Percentiles rank a stretch among this genome's conserved stretches.
phyloP scores from a whole-genome alignment of 805 yeast species.

The Metschnikowia cubensis region DNA sequence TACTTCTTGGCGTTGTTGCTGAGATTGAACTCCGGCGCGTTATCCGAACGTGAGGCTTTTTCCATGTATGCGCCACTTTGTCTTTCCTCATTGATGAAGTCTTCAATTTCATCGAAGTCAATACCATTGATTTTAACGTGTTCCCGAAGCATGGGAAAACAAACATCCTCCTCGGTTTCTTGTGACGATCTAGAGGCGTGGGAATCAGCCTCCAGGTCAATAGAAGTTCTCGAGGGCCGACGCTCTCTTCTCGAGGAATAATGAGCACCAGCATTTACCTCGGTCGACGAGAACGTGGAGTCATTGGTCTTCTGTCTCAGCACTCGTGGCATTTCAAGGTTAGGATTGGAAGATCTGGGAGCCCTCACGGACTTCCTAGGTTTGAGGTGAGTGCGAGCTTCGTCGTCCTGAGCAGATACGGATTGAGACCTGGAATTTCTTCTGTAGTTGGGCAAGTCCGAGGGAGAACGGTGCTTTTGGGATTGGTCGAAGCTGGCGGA shows the following conservation, averaged over 20 bases:
- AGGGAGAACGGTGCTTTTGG: background rate
- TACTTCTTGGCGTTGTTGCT: conserved; percentile 58
- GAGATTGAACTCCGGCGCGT: conserved; percentile 26
- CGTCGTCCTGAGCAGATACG: conserved; percentile 36
- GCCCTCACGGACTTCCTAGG: conserved; percentile 9
- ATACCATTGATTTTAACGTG: conserved; percentile 63
- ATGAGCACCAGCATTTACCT: conserved; percentile 15
- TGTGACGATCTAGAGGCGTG: conserved; percentile 76
- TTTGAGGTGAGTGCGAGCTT: conserved; percentile 8
- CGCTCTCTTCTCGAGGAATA: conserved; percentile 22
- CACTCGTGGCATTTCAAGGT: conserved; percentile 29
- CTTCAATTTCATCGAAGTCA: conserved; percentile 87
- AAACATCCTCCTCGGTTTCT: conserved; percentile 95
- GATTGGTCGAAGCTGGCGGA: background rate
- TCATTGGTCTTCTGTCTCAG: conserved; percentile 20
- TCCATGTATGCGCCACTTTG: conserved; percentile 35
- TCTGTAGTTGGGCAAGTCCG: conserved; percentile 20
- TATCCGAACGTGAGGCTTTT: conserved; percentile 20
- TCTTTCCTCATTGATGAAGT: conserved; percentile 62
- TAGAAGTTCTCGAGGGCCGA: conserved; percentile 34
- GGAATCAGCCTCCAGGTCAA: conserved; percentile 65
- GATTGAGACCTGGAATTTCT: conserved; percentile 34
- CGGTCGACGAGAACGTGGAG: conserved; percentile 10
- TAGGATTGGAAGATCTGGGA: conserved; percentile 16
- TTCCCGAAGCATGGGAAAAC: conserved; percentile 86